Evolutionary conservation across 106 monocot genomes (phyloP).

Genomic region (Amphibolis antarctica): DNA sequence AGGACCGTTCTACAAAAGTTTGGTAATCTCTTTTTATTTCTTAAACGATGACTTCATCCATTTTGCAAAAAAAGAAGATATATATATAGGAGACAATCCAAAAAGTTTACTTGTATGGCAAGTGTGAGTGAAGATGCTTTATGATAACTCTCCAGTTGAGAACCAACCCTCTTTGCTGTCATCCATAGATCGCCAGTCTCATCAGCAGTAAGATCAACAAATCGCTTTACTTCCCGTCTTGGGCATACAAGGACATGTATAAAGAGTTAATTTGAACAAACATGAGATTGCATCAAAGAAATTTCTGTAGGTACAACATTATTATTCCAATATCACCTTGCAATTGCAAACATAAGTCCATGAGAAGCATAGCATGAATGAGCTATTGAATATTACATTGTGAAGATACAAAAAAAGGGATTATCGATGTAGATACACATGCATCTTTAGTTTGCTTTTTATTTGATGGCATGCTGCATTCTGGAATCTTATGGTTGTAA

Average conservation of each 20-base stretch:
- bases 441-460: background rate
- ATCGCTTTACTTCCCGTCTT: constrained; percentile 86
- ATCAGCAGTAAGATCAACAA: constrained; percentile 62
- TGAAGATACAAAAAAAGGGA: background rate
- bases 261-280: constrained; percentile 44
- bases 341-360: background rate
- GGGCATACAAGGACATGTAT: constrained; percentile 93
- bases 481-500: no score
- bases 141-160: constrained; percentile 53
- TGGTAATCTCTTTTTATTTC: no score
- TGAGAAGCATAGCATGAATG: background rate
- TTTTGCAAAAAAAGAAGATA: no score
- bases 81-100: background rate
- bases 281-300: background rate
- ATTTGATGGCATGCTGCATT: no score
- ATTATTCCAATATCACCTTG: background rate
- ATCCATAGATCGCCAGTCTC: constrained; percentile 81
- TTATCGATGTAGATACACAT: background rate
- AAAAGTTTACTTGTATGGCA: constrained; percentile 52
- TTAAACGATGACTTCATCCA: no score
- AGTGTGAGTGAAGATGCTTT: constrained; percentile 83
- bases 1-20: no score
- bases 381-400: background rate
- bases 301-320: background rate
- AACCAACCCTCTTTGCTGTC: constrained; percentile 69